Conservation (phyloP, 257 asterid species). For the Handroanthus guayacan region DNA sequence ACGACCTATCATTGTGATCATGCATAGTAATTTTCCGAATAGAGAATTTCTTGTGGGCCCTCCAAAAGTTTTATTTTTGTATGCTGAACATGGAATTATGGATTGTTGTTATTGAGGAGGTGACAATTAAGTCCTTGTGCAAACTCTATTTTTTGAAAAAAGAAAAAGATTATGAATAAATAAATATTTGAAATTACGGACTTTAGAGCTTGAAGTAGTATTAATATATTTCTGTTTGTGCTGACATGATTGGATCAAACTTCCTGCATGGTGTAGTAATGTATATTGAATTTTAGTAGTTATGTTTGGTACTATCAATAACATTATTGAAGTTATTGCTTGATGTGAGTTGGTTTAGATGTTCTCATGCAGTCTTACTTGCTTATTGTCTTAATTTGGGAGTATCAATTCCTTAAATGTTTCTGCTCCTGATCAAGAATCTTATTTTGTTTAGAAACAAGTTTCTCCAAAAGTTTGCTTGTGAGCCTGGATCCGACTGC, state of each 20-base stretch:
- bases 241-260: too few species aligned
- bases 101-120: neutral
- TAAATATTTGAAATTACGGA: too few species aligned
- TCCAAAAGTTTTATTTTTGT: neutral
- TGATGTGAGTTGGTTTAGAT: neutral
- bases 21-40: neutral
- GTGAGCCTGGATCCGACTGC: neutral
- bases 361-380: neutral
- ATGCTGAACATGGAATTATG: neutral
- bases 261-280: neutral
- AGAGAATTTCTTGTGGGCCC: neutral
- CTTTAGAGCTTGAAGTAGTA: too few species aligned
- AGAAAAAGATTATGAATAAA: too few species aligned
- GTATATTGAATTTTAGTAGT: neutral
- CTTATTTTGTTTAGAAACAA: neutral
- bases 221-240: too few species aligned
- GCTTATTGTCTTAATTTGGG: neutral
- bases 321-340: neutral
- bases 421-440: neutral
- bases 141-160: neutral
- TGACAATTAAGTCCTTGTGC: neutral
- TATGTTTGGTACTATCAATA: neutral
- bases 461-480: neutral
- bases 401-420: too few species aligned
- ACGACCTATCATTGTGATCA: neutral